A percentile compares a stretch with the other conserved stretches of the same genome.
phyloP scores from a whole-genome alignment of 2,329 filamentous ascomycete species.

The Cryphonectria japonica region DNA sequence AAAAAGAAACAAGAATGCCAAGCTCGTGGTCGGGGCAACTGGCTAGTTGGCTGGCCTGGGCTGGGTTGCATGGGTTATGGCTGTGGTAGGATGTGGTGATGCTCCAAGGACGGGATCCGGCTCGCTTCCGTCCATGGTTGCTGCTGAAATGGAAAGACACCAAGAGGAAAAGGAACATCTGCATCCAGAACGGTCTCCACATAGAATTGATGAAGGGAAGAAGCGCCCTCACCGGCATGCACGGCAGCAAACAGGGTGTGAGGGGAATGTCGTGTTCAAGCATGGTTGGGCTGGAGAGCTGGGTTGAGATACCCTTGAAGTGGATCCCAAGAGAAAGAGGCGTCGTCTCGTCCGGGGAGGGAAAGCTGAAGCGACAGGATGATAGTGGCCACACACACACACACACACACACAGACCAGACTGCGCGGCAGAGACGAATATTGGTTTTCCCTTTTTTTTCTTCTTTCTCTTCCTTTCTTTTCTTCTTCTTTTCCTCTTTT shows the following conservation, averaged over 20 bases:
- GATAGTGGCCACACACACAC: not conserved
- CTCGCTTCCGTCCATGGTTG: not conserved
- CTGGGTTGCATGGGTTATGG: not conserved
- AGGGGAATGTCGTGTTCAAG: slow-evolving; percentile 17
- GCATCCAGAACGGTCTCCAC: slow-evolving; percentile 1
- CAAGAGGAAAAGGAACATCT: not conserved
- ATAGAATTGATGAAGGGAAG: not conserved
- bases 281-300: slow-evolving; percentile 15
- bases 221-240: slow-evolving; percentile 7
- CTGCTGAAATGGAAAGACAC: not conserved
- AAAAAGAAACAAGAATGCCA: not conserved
- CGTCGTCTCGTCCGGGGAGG: not conserved
- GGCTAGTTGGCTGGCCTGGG: not conserved
- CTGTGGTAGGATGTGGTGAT: not conserved
- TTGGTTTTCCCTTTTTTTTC: no score
- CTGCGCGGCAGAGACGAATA: not conserved
- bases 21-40: not conserved
- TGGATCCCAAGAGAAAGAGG: slow-evolving; percentile 6
- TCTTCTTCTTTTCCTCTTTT: not conserved
- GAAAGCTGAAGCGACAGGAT: not conserved
- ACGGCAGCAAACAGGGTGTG: slow-evolving; percentile 3
- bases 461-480: not conserved
- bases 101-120: not conserved
- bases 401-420: no score
- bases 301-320: not conserved